Conservation (phyloP, 148 eudicot genomes). For the Nepenthes mirabilis region DNA sequence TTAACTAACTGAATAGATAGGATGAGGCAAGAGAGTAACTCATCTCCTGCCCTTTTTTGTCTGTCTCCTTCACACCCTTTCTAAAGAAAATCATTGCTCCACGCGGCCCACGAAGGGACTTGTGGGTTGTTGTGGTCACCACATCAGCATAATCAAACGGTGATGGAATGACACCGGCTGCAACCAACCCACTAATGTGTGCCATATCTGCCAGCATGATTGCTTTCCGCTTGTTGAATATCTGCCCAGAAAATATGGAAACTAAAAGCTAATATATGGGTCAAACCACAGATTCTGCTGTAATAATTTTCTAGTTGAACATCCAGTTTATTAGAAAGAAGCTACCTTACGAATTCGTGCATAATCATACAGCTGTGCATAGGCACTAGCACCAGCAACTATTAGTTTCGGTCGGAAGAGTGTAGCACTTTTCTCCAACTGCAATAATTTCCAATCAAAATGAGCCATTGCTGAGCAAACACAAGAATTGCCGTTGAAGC, state of each 20-base stretch:
- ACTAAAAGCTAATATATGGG: neutral
- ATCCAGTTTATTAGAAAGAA: neutral
- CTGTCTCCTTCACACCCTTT: conserved; percentile 81
- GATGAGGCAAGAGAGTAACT: neutral
- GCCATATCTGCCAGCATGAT: conserved; percentile 95
- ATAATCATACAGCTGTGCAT: conserved; percentile 88
- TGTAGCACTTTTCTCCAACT: conserved; percentile 96
- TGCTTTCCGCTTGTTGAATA: conserved; percentile 93
- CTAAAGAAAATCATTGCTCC: conserved; percentile 97
- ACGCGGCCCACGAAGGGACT: conserved; percentile 94
- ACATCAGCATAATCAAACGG: conserved; percentile 96
- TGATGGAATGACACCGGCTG: conserved; percentile 83
- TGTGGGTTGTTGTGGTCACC: conserved; percentile 95
- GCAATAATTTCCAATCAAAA: conserved; percentile 15
- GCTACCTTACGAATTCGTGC: conserved; percentile 79
- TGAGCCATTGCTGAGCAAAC: conserved; percentile 1
- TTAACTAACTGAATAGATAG: no score
- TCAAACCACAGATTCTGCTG: neutral
- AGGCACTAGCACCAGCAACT: conserved; percentile 99
- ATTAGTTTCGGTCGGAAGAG: conserved; percentile 93
- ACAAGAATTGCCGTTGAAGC: neutral
- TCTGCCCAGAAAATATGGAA: conserved; percentile 24
- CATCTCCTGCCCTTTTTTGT: conserved; percentile 93
- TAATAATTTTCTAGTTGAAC: neutral
- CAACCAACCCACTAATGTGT: conserved; percentile 93